Base-by-base conservation (phyloP, 805 yeast genomes). In the Candida insectorum region DNA sequence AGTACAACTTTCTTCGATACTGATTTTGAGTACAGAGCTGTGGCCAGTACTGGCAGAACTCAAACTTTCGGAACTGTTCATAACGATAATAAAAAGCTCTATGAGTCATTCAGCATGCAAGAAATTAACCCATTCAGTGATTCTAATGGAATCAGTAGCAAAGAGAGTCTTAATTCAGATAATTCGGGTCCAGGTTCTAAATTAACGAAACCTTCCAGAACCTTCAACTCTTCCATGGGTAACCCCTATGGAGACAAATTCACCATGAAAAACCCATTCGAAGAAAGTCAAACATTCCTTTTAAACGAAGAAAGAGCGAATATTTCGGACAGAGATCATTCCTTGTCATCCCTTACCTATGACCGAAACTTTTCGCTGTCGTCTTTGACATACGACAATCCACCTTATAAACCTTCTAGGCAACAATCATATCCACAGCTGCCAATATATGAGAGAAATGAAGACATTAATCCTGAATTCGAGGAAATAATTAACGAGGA, bases 71-170 rank as follows among this genome's bases (percentile, higher is more conserved):
- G 17, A n/a, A 12, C 16, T 14, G 14, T 11, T 16, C 25, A 44
- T 27, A 45, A 48, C 32, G 49, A 49, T 26, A 47, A 47, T 30
- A 34, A 35, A 11, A 46, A 48, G 31, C 38, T 45, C n/a, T 36
- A 41, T 27, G 28, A 26, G 14, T 18, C 36, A 10, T 35, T 36
- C 18, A 31, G 37, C 11, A 15, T 40, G 23, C 37, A 34, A 22
- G 35, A 41, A 9, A 26, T 33, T n/a, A 32, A 32, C 21, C 36
- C 36, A 6, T 32, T 32, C 25, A 20, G 18, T 13, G 24, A 18
- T 13, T 28, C 24, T 20, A 8, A 8, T 20, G 23, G 11, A 11
- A 8, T 11, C 23, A 8, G 10, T 8, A 28, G 24, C 6, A 10
- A n/a, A n/a, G 21, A 28, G 6, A 13, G 16, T 20, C 21, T 12